Evolutionary conservation across 2,329 filamentous ascomycete species (phyloP).

Genomic region (Exophiala aquamarina): DNA sequence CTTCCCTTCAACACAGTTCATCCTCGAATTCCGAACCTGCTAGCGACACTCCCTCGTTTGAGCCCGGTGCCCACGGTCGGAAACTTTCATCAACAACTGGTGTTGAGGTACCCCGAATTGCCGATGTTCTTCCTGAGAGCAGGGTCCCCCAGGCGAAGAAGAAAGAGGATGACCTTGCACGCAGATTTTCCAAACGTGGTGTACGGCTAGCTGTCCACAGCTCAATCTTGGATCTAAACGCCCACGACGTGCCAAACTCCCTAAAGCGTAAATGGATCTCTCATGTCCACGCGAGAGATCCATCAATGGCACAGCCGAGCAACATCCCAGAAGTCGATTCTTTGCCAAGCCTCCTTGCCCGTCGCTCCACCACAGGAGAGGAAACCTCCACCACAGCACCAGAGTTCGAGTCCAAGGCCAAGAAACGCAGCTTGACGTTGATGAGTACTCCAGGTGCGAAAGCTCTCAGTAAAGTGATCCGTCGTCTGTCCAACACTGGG

Average conservation of each 20-base stretch:
- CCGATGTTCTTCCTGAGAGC: slow-evolving; percentile 22
- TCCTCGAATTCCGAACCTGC: slow-evolving; percentile 6
- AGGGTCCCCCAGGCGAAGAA: slow-evolving; percentile 3
- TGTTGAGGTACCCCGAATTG: slow-evolving; percentile 20
- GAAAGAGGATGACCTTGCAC: slow-evolving; percentile 8
- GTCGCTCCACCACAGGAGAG: slow-evolving; percentile 2
- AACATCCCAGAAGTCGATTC: slow-evolving; percentile 24
- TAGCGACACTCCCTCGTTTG: slow-evolving; percentile 11
- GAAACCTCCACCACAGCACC: neutral
- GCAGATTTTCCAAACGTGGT: slow-evolving; percentile 26
- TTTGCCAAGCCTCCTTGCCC: neutral
- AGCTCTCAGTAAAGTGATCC: slow-evolving; percentile 14
- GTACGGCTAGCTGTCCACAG: slow-evolving; percentile 27
- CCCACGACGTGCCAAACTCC: slow-evolving; percentile 21
- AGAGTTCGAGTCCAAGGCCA: slow-evolving; percentile 12
- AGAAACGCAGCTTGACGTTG: slow-evolving; percentile 14
- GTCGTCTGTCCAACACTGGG: slow-evolving; percentile 5
- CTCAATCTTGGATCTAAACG: slow-evolving; percentile 27
- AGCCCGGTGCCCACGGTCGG: slow-evolving; percentile 24
- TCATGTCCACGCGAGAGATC: slow-evolving; percentile 6
- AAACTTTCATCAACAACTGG: slow-evolving; percentile 25
- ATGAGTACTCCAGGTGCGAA: slow-evolving; percentile 12
- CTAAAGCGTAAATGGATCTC: slow-evolving; percentile 29
- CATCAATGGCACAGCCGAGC: slow-evolving; percentile 21
- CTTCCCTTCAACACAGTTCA: slow-evolving; percentile 12